Base-by-base conservation (phyloP, 371 early-diverging fungal species). In the Dinochytrium kinnereticum region DNA sequence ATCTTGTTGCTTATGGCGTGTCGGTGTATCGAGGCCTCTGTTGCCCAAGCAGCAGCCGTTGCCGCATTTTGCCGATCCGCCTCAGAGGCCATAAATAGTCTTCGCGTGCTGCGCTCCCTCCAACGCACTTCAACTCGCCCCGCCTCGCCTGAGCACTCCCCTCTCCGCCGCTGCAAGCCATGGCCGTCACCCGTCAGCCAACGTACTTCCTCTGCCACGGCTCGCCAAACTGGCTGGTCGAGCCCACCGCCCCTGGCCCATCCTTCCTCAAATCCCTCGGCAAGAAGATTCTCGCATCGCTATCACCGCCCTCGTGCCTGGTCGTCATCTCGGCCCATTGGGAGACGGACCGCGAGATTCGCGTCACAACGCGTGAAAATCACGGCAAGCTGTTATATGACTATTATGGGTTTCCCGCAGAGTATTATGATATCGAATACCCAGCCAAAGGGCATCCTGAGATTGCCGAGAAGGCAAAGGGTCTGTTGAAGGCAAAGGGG, bases 371-470 rank as follows among this genome's bases (percentile, higher is more conserved):
- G n/a, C 30, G 36, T 3, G 36, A 33, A 26, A 71, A 73, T 10
- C 64, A 70, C 28, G 74, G 77, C 68, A 36, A 51, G n/a, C 78
- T 84, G 3, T 69, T 78, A 19, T 84, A 81, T 73, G 86, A 86
- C 65, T 86, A 83, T 74, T 82, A 82, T 72, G 77, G 77, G 24
- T 86, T 86, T 68, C 86, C 86, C 3, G 39, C 49, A 19, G 76
- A 81, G 44, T 73, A 75, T 15, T 86, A 86, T 72, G 67, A 83
- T 50, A 38, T 84, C 53, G 50, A 75, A 34, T 86, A 79, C 67
- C 75, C 77, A 1, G 82, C 81, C 1, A 64, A 59, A 1, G 86
- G 86, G 2, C 38, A 65, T 21, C 75, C 78, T 0, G 73, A 76
- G 49, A 66, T 84, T 30, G 83, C 83, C 2, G 40, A 72, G 21